Base-by-base conservation (phyloP, 73 alveolate genomes). In the Tetrahymena borealis region DNA sequence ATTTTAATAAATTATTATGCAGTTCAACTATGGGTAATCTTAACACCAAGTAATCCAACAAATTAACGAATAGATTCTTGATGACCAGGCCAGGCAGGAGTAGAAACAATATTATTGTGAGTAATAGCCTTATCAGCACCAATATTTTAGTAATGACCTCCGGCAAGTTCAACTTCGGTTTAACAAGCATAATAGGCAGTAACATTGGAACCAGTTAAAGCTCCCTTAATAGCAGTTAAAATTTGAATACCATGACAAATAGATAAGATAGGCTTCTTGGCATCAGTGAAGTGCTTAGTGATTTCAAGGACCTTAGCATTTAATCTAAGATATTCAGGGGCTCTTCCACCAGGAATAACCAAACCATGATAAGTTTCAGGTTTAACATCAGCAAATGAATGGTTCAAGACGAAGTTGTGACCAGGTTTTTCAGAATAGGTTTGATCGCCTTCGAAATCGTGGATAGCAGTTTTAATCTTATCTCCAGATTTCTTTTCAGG, bases 311-410 rank as follows among this genome's bases (percentile, higher is more conserved):
- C 98, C 41, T 96, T 93, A 33, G 93, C 95, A 90, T 98, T 94
- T 78, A 96, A 94, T 95, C 99, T 94, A 77, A 98, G 93, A 94
- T 97, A 98, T 95, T 98, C 99, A 12, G 99, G 99, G 24, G 99
- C 99, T 94, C 99, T 96, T 78, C 99, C 99, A 38, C 99, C 99
- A 90, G 99, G 99, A 38, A 98, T 90, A 39, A 93, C 96, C 35
- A 98, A 91, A 78, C 99, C 99, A 11, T 91, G 97, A 92, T 98
- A 98, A 77, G 93, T 96, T 43, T 91, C 96, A 15, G 97, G 97
- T 93, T 96, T 94, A 7, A 97, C 96, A 33, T 96, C 99, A 28
- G 93, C 99, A 40, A 96, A 96, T 40, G 97, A 78, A 35, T 95
- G 95, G 91, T 91, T 97, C 31, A 98, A 94, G 33, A 38, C 77